Conservation (phyloP, 2,329 filamentous ascomycete genomes). For the Apiospora aurea region DNA sequence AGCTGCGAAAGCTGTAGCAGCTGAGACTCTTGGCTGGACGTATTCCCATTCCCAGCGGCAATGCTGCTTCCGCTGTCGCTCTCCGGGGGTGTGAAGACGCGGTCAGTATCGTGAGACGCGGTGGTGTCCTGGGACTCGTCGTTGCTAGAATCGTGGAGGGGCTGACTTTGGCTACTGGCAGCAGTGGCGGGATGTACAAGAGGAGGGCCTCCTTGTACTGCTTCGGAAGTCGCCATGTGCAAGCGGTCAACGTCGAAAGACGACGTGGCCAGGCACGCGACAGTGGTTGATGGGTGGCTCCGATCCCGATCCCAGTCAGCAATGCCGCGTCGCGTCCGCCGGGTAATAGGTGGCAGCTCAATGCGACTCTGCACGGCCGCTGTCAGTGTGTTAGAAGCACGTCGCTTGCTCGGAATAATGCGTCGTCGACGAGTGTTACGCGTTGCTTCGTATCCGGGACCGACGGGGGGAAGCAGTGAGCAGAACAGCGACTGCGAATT, state of each 20-base stretch:
- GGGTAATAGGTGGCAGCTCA: constrained; percentile 17
- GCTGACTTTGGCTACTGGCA: neutral
- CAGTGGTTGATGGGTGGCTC: constrained; percentile 12
- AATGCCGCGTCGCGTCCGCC: constrained; percentile 12
- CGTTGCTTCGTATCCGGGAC: constrained; percentile 14
- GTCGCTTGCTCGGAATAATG: constrained; percentile 16
- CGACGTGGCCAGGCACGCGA: constrained; percentile 22
- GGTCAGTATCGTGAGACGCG: constrained; percentile 48
- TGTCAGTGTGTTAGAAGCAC: constrained; percentile 6
- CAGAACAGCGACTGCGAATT: neutral
- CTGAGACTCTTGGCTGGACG: constrained; percentile 62
- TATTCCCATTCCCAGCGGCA: constrained; percentile 47
- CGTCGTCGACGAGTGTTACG: neutral
- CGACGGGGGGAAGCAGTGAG: neutral
- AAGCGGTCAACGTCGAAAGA: constrained; percentile 16
- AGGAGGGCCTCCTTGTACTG: constrained; percentile 3
- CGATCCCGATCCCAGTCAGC: constrained; percentile 13
- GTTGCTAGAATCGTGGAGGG: constrained; percentile 44
- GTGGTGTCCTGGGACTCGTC: constrained; percentile 53
- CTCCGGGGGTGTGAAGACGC: constrained; percentile 51
- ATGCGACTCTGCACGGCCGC: neutral
- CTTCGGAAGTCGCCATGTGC: constrained; percentile 15
- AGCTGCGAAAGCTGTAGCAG: constrained; percentile 65
- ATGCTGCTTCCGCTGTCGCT: constrained; percentile 52
- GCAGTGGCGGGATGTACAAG: neutral